A percentile compares a stretch with the other conserved stretches of the same genome.
Conservation (phyloP, 805 yeast genomes). For the Maudiozyma serrabonitensis region DNA sequence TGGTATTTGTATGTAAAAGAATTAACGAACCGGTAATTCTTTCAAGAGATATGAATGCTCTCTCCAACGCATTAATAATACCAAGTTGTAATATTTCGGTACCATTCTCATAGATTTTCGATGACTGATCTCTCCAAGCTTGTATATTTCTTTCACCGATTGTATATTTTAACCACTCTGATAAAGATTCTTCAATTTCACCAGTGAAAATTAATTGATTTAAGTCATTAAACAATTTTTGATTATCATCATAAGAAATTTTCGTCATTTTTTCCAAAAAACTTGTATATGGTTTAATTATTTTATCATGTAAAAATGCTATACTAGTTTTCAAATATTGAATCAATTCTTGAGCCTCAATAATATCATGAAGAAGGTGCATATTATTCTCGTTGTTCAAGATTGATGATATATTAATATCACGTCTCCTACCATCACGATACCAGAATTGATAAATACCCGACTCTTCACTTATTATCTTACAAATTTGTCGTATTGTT, state of each 20-base stretch:
- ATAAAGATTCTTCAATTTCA: slow-evolving; percentile 38
- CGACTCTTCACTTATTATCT: background rate
- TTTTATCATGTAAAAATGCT: slow-evolving; percentile 11
- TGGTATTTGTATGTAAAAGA: background rate
- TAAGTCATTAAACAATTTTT: slow-evolving; percentile 28
- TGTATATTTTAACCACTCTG: slow-evolving; percentile 54
- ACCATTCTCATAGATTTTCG: slow-evolving; percentile 37
- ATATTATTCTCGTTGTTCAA: background rate
- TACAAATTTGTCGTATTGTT: background rate
- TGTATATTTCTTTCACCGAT: slow-evolving; percentile 59
- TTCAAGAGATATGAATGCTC: slow-evolving; percentile 35
- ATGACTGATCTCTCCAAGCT: slow-evolving; percentile 32
- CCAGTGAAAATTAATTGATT: slow-evolving; percentile 35
- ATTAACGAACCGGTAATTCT: slow-evolving; percentile 3
- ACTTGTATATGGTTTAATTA: slow-evolving; percentile 13
- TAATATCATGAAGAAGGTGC: slow-evolving; percentile 7
- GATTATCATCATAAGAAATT: slow-evolving; percentile 11
- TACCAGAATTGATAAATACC: slow-evolving; percentile 2
- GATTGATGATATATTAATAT: slow-evolving; percentile 6
- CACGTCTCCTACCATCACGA: slow-evolving; percentile 2
- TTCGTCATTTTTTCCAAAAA: slow-evolving; percentile 14
- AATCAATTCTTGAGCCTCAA: slow-evolving; percentile 8
- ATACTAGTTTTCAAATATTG: slow-evolving; percentile 14
- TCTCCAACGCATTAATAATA: slow-evolving; percentile 47
- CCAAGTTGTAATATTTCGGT: slow-evolving; percentile 40